Evolutionary conservation across 192 early-diverging fungal species (phyloP).

Genomic region (Gryganskiella cystojenkinii): DNA sequence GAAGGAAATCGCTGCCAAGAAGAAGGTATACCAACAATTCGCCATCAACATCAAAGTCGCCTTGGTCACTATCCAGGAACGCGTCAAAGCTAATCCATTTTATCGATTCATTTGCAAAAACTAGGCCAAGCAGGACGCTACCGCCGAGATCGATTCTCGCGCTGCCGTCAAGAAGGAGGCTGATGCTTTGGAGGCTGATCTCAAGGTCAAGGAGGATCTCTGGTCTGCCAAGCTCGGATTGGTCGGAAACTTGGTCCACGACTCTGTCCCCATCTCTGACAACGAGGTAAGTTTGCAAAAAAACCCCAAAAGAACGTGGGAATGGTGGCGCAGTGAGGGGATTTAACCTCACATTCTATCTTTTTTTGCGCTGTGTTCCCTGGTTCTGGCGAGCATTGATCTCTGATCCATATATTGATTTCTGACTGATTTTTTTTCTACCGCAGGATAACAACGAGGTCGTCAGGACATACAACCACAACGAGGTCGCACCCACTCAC

Average conservation of each 20-base stretch:
- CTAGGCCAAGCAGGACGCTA: conserved; percentile 83
- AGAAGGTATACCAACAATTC: conserved; percentile 75
- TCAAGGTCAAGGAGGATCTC: conserved; percentile 79
- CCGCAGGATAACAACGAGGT: conserved; percentile 75
- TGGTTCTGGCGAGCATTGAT: too few species aligned
- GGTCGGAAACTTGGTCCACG: conserved; percentile 96
- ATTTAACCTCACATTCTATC: too few species aligned
- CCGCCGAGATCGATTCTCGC: conserved; percentile 80
- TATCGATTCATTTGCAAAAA: not conserved
- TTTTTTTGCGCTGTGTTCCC: too few species aligned
- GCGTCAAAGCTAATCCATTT: not conserved
- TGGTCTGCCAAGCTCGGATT: conserved; percentile 71
- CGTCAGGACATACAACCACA: conserved; percentile 68
- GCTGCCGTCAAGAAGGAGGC: conserved; percentile 78
- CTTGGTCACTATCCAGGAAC: not conserved
- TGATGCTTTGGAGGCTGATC: conserved; percentile 68
- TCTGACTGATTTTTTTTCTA: conserved; percentile 3
- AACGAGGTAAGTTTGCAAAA: conserved; percentile 69
- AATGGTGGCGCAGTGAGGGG: conserved; percentile 18
- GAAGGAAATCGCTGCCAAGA: conserved; percentile 89
- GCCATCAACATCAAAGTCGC: conserved; percentile 7
- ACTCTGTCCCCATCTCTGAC: conserved; percentile 85
- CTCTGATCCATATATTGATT: conserved; percentile 7
- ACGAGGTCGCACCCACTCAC: conserved; percentile 67
- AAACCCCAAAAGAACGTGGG: too few species aligned